Base-by-base conservation (phyloP, 805 yeast species). In the Komagataella kurtzmanii region DNA sequence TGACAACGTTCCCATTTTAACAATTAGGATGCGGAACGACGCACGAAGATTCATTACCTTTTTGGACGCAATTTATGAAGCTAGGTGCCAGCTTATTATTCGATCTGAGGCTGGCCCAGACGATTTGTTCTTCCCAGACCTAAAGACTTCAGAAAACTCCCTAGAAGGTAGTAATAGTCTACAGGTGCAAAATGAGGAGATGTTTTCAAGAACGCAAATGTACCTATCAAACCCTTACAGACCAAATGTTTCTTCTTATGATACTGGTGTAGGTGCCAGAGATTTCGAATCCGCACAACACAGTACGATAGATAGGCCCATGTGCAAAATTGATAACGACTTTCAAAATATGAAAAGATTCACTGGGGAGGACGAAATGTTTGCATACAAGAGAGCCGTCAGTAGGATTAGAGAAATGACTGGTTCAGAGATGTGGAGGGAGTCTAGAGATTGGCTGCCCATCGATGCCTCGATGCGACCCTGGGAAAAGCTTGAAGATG, bases 321-420 rank as follows among this genome's bases (percentile, higher is more conserved):
- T 5, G 52, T 49, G 7, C 57, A 56, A 17, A 51, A 62, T 44
- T 53, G 57, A 23, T 30, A 65, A 65, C 8, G 69, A 79, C 57
- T 79, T 71, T 56, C 69, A 74, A 12, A 71, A 80, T 50, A 61
- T 73, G 17, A 67, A 70, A 8, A 79, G 80, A 7, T 84, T 83
- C 58, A 83, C 88, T 0, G 90, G 90, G 21, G 88, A 84, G 58
- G 90, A 83, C 63, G 90, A 84, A 60, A 74, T 74, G 65, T 83
- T 83, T 65, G 88, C 90, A 3, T 83, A 75, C 58, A 79, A 78
- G 55, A 66, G 90, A 56, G 89, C 90, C 0, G 81, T 83, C 1
- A 79, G 83, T 58, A 66, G 90, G 55, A 71, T 84, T 44, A 70
- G 71, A 50, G 71, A 60, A 30, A 66, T 67, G 70, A 59, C 64